Conservation (phyloP, 371 early-diverging fungal genomes). For the Funneliformis caledonium region DNA sequence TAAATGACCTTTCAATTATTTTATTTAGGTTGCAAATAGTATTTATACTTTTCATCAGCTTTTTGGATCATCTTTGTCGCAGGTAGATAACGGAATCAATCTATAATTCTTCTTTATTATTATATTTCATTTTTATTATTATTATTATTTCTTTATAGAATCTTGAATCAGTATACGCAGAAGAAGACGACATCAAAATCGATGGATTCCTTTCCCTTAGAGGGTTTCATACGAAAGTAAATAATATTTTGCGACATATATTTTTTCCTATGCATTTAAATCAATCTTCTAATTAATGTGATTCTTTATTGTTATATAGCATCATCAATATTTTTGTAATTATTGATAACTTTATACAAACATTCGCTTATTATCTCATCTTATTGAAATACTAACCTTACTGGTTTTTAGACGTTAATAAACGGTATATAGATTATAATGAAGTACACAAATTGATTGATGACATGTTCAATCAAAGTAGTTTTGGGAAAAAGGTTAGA, state of each 20-base stretch:
- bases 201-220: slow-evolving; percentile 34
- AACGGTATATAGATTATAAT: slow-evolving; percentile 49
- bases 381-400: not conserved
- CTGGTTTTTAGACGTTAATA: slow-evolving; percentile 47
- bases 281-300: not conserved
- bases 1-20: not conserved
- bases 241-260: not conserved
- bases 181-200: slow-evolving; percentile 27
- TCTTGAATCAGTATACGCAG: slow-evolving; percentile 24
- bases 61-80: slow-evolving; percentile 29
- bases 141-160: slow-evolving; percentile 1
- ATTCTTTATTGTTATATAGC: slow-evolving; percentile 35
- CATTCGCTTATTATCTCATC: not conserved
- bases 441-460: slow-evolving; percentile 52
- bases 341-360: not conserved
- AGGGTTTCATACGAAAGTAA: slow-evolving; percentile 32
- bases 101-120: not conserved
- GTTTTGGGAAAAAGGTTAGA: slow-evolving; percentile 42
- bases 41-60: slow-evolving; percentile 36
- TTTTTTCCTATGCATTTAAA: not conserved
- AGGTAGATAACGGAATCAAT: not conserved
- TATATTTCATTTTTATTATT: not conserved
- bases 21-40: not conserved
- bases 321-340: slow-evolving; percentile 53
- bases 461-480: slow-evolving; percentile 47